A percentile compares a stretch with the other conserved stretches of the same genome.
phyloP scores from a whole-genome alignment of 2,329 filamentous ascomycete species.

The Fusarium nodosum region DNA sequence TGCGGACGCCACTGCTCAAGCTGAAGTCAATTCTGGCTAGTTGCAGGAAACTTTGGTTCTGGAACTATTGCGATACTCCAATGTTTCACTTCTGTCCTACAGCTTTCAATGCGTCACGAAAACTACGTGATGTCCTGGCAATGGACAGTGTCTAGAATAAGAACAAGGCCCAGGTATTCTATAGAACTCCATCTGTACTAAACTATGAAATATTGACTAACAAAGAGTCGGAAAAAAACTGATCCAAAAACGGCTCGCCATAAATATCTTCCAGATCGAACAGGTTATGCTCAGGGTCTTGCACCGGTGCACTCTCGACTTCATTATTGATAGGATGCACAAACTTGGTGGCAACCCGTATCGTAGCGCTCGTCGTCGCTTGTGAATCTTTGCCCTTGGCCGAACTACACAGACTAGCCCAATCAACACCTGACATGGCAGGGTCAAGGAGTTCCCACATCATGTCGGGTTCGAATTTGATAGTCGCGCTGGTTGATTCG shows the following conservation, averaged over 20 bases:
- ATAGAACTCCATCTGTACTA: neutral
- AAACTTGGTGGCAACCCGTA: conserved; percentile 45
- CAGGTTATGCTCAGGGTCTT: conserved; percentile 3
- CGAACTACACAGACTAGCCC: neutral
- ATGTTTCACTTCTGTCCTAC: neutral
- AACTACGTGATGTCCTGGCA: neutral
- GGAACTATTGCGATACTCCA: neutral
- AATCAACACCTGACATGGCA: conserved; percentile 10
- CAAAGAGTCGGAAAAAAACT: conserved; percentile 45
- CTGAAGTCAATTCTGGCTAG: neutral
- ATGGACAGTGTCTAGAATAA: neutral
- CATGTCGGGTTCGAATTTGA: conserved; percentile 43
- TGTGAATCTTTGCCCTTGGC: neutral
- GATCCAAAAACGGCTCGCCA: conserved; percentile 41
- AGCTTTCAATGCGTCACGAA: neutral
- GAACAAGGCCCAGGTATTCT: too few species aligned
- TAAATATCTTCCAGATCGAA: conserved; percentile 39
- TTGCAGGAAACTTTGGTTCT: too few species aligned
- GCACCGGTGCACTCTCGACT: neutral
- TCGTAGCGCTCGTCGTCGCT: conserved; percentile 33
- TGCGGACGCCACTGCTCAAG: neutral
- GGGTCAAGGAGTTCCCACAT: conserved; percentile 45
- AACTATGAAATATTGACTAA: conserved; percentile 32
- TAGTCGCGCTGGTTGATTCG: conserved; percentile 6
- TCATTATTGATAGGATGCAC: conserved; percentile 39